A percentile compares a stretch with the other conserved stretches of the same genome.
Conservation (phyloP, 345 rosid genomes). For the Aethionema arabicum region DNA sequence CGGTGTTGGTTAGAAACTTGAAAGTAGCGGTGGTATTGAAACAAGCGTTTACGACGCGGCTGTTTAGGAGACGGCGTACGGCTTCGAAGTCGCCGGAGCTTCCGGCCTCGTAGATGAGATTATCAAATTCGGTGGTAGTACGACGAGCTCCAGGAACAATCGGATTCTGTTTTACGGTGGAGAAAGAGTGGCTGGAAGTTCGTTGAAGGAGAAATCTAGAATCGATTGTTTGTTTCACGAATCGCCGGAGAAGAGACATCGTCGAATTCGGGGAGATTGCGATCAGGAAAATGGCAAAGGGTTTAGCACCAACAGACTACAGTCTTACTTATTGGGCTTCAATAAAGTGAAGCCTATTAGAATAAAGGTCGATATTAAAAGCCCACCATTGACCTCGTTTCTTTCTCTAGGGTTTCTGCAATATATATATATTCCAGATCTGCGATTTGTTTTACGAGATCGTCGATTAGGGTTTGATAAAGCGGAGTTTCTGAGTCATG, state of each 20-base stretch:
- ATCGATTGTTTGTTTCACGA: constrained; percentile 6
- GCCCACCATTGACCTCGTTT: not conserved
- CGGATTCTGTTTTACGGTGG: constrained; percentile 27
- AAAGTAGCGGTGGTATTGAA: constrained; percentile 66
- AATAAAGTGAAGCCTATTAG: constrained; percentile 1
- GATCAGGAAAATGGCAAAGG: not conserved
- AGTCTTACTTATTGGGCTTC: not conserved
- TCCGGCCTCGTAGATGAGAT: constrained; percentile 50
- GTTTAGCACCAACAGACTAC: not conserved
- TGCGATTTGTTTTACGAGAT: not conserved
- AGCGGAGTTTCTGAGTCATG: constrained; percentile 18
- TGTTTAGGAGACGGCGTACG: constrained; percentile 57
- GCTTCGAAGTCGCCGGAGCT: constrained; percentile 49
- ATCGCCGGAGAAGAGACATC: constrained; percentile 37
- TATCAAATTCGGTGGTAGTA: constrained; percentile 56
- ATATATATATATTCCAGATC: constrained; percentile 6
- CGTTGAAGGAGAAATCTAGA: constrained; percentile 22
- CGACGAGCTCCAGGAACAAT: constrained; percentile 38
- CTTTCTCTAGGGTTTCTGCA: constrained; percentile 9
- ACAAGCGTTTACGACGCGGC: constrained; percentile 50
- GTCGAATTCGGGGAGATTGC: constrained; percentile 10
- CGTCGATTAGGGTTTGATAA: constrained; percentile 16
- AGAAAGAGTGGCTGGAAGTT: constrained; percentile 24
- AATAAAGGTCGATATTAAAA: not conserved
- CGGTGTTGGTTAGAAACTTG: constrained; percentile 56